These are phyloP conservation scores for Echria macrotheca DNA, from an alignment of 495 filamentous ascomycete genomes.

Conservation along the genomic window DNA sequence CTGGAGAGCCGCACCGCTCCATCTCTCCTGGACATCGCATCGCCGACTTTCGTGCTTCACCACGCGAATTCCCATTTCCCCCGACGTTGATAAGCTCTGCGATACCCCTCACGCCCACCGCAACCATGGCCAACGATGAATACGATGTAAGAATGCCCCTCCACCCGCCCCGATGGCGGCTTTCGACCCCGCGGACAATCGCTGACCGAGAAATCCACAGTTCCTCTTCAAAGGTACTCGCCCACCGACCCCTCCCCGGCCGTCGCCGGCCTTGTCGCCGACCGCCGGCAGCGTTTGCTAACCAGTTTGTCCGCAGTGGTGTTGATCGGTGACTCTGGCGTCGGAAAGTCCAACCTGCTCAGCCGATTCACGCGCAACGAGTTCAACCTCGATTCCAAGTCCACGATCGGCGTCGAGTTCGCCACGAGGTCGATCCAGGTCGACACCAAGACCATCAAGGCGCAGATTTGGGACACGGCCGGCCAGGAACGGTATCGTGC, in stretches of 20 bases:
- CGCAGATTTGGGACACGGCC: conserved; percentile 99
- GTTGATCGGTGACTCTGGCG: conserved; percentile 96
- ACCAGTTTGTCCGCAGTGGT: too few species aligned
- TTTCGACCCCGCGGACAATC: conserved; percentile 16
- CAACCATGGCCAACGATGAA: conserved; percentile 97
- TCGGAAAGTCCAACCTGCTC: conserved; percentile 99
- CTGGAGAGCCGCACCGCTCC: conserved; percentile 29
- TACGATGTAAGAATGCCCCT: conserved; percentile 80
- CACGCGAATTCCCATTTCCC: conserved; percentile 20
- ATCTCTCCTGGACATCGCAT: conserved; percentile 24
- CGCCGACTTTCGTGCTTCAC: conserved; percentile 20
- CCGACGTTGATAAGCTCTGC: conserved; percentile 12
- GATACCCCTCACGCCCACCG: conserved; percentile 18
- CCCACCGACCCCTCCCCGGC: conserved; percentile 8
- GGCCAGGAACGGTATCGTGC: conserved; percentile 98
- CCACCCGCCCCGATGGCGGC: not conserved
- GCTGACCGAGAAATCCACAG: conserved; percentile 48
- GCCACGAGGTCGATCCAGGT: conserved; percentile 98
- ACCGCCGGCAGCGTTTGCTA: too few species aligned
- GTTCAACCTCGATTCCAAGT: conserved; percentile 99
- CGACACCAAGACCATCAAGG: conserved; percentile 99
- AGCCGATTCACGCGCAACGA: conserved; percentile 99
- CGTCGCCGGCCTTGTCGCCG: conserved; percentile 10
- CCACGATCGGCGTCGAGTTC: conserved; percentile 99
- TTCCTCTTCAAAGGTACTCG: conserved; percentile 96